Percentiles rank a stretch among this genome's conserved stretches.
Evolutionary conservation across 2,329 filamentous ascomycete genomes (phyloP).

Genomic region (Domatiomyces globalis): DNA sequence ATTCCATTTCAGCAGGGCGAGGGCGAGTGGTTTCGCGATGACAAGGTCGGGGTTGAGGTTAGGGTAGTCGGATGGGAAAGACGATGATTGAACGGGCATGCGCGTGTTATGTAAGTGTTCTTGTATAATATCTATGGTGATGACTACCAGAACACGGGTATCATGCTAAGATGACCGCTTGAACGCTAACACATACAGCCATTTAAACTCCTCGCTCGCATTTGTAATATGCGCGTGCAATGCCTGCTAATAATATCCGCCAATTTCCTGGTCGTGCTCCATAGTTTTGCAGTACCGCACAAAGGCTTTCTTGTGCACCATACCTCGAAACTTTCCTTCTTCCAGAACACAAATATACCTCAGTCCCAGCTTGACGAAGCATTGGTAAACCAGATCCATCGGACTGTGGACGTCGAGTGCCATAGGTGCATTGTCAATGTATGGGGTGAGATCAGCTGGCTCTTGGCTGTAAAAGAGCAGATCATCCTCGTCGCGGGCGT

Average conservation of each 20-base stretch:
- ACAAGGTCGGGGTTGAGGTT: slow-evolving; percentile 36
- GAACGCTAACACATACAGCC: not conserved
- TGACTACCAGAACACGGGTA: not conserved
- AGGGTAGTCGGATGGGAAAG: slow-evolving; percentile 35
- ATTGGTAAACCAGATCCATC: slow-evolving; percentile 92
- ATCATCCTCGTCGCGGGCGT: slow-evolving; percentile 43
- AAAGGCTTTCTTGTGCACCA: slow-evolving; percentile 96
- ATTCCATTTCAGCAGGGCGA: slow-evolving; percentile 25
- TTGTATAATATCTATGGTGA: not conserved
- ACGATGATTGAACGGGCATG: not conserved
- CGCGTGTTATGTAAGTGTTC: not conserved
- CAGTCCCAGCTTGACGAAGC: slow-evolving; percentile 84
- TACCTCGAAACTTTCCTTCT: slow-evolving; percentile 72
- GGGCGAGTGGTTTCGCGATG: slow-evolving; percentile 29
- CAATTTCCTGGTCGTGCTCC: slow-evolving; percentile 35
- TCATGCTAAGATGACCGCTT: not conserved
- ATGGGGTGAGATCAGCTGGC: slow-evolving; percentile 75
- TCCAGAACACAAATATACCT: slow-evolving; percentile 81
- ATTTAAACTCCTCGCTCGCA: not conserved
- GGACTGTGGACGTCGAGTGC: slow-evolving; percentile 77
- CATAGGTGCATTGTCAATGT: slow-evolving; percentile 82
- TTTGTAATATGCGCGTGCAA: not conserved
- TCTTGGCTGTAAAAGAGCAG: slow-evolving; percentile 27
- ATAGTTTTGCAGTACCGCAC: slow-evolving; percentile 84
- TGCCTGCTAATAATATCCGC: slow-evolving; percentile 6